Evolutionary conservation across 192 early-diverging fungal genomes (phyloP).

Genomic region (Phlyctochytrium planicorne): DNA sequence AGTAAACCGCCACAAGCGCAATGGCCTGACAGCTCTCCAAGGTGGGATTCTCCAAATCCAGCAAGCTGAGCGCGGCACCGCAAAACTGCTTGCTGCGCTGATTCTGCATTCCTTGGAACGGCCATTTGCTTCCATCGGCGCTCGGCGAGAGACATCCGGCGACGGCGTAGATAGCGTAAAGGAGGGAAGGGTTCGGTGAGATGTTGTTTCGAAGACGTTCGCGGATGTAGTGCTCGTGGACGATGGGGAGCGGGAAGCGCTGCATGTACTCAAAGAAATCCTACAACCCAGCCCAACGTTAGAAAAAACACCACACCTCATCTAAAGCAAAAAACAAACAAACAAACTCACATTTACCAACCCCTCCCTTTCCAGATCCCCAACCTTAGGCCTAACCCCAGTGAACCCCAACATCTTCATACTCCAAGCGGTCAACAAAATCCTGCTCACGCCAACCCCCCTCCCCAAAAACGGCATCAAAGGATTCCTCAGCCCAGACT

Average conservation of each 20-base stretch:
- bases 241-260: conserved; percentile 2
- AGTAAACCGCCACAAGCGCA: not conserved
- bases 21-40: not conserved
- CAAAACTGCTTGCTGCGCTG: not conserved
- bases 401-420: not conserved
- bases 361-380: not conserved
- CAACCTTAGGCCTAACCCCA: not conserved
- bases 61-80: too few species aligned
- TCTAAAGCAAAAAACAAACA: not conserved
- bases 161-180: not conserved
- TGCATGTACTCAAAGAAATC: too few species aligned
- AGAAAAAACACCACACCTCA: too few species aligned
- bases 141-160: not conserved
- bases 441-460: not conserved
- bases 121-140: not conserved
- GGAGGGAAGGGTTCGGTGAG: not conserved
- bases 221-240: not conserved
- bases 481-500: not conserved
- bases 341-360: not conserved
- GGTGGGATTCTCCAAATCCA: not conserved
- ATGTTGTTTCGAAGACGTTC: not conserved
- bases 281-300: too few species aligned
- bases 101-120: not conserved
- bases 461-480: not conserved
- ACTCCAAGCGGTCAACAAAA: not conserved